Evolutionary conservation across 2,329 filamentous ascomycete genomes (phyloP).

Genomic region (Pyrenophora seminiperda): DNA sequence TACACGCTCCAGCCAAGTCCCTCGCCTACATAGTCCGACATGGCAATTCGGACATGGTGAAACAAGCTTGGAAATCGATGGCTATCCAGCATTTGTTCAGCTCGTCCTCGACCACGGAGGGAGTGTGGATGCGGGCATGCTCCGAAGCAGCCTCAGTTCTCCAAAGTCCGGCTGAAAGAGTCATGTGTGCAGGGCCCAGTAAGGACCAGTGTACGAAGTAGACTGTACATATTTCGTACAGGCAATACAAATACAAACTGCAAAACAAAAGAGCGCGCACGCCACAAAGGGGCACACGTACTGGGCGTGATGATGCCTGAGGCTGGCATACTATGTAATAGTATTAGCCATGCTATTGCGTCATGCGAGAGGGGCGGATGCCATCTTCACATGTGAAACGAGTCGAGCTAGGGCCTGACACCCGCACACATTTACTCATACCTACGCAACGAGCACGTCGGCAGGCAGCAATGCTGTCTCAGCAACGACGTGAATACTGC

Average conservation of each 20-base stretch:
- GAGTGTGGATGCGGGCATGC: no score
- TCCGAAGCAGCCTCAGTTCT: neutral
- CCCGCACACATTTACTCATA: neutral
- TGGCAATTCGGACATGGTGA: no score
- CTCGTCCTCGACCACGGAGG: no score
- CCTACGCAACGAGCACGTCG: neutral
- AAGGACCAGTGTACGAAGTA: no score
- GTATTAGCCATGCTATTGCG: constrained; percentile 9
- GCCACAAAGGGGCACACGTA: no score
- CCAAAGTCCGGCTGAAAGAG: neutral
- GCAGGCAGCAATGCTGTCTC: constrained; percentile 2
- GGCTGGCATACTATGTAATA: neutral
- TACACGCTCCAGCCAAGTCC: no score
- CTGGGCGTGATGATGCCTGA: neutral
- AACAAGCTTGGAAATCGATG: no score
- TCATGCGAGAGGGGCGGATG: constrained; percentile 15
- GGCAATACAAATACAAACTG: neutral
- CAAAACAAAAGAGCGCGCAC: neutral
- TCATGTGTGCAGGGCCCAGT: constrained; percentile 9
- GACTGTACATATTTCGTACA: neutral
- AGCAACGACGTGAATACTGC: neutral
- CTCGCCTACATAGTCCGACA: no score
- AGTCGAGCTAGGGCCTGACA: constrained; percentile 5
- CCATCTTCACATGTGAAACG: constrained; percentile 24
- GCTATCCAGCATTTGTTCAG: no score